A percentile compares a stretch with the other conserved stretches of the same genome.
phyloP scores from a whole-genome alignment of 208 protist genomes.

The Herpetomonas tarakana region DNA sequence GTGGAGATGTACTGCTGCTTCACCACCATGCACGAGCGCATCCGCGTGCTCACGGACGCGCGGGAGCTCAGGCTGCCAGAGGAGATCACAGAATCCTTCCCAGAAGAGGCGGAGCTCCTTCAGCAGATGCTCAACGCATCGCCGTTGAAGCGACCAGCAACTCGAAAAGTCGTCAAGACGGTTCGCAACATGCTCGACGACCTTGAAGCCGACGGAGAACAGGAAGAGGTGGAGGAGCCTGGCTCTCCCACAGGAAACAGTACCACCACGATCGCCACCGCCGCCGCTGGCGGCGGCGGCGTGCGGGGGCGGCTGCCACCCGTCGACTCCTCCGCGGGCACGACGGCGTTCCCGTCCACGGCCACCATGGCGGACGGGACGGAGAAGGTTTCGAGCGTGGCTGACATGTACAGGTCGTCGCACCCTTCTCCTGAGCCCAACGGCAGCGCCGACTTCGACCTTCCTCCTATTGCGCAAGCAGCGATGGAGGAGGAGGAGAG shows the following conservation, averaged over 20 bases:
- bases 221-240: slow-evolving; percentile 6
- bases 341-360: too few species aligned
- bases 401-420: neutral
- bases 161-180: slow-evolving; percentile 32
- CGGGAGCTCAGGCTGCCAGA: slow-evolving; percentile 33
- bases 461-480: too few species aligned
- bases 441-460: too few species aligned
- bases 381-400: neutral
- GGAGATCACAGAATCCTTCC: slow-evolving; percentile 27
- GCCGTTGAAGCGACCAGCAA: slow-evolving; percentile 20
- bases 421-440: too few species aligned
- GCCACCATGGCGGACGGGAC: too few species aligned
- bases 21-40: slow-evolving; percentile 68
- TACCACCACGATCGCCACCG: too few species aligned
- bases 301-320: too few species aligned
- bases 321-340: too few species aligned
- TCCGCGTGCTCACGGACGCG: slow-evolving; percentile 54
- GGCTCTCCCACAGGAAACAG: neutral
- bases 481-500: too few species aligned
- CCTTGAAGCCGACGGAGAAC: slow-evolving; percentile 3
- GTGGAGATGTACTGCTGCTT: slow-evolving; percentile 81
- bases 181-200: slow-evolving; percentile 19
- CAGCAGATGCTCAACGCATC: slow-evolving; percentile 33
- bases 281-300: too few species aligned
- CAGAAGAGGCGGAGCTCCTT: slow-evolving; percentile 53